These are phyloP conservation scores for Aspergillus indologenus DNA, from an alignment of 495 filamentous ascomycete species.

Conservation along the genomic window DNA sequence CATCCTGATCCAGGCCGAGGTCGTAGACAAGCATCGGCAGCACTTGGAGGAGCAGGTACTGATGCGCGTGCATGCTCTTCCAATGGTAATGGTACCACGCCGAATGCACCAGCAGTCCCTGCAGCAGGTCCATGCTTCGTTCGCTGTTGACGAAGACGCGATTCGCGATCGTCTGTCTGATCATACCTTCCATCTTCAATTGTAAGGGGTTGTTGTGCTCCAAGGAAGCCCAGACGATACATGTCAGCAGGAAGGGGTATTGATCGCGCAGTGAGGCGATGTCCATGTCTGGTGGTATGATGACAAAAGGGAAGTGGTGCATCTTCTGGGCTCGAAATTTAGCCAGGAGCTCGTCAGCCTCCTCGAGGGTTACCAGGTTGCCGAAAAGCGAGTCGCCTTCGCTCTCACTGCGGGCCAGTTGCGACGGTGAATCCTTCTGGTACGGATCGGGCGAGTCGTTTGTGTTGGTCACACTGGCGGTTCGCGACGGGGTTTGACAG, in stretches of 20 bases:
- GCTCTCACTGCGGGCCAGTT: not conserved
- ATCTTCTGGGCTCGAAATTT: slow-evolving; percentile 11
- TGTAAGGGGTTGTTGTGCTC: not conserved
- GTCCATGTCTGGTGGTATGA: not conserved
- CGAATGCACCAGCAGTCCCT: slow-evolving; percentile 7
- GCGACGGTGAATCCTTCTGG: not conserved
- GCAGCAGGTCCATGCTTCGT: slow-evolving; percentile 5
- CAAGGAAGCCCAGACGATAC: not conserved
- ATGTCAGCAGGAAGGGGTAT: not conserved
- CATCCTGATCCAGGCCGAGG: slow-evolving; percentile 1
- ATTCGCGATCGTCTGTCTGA: not conserved
- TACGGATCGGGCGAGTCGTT: not conserved
- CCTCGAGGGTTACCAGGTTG: not conserved
- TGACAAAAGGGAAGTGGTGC: slow-evolving; percentile 12
- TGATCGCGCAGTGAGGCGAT: not conserved
- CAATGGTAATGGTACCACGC: slow-evolving; percentile 10
- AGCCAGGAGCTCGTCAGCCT: slow-evolving; percentile 1
- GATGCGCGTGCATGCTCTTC: not conserved
- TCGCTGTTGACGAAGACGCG: slow-evolving; percentile 2
- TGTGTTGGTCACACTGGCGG: not conserved
- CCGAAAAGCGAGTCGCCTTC: not conserved
- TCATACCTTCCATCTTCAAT: not conserved
- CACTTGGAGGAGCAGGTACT: slow-evolving; percentile 6
- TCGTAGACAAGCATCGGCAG: slow-evolving; percentile 3
- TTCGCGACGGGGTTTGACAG: not conserved